These are phyloP conservation scores for Phytophthora lateralis DNA, from an alignment of 352 stramenopile genomes.

Conservation along the genomic window DNA sequence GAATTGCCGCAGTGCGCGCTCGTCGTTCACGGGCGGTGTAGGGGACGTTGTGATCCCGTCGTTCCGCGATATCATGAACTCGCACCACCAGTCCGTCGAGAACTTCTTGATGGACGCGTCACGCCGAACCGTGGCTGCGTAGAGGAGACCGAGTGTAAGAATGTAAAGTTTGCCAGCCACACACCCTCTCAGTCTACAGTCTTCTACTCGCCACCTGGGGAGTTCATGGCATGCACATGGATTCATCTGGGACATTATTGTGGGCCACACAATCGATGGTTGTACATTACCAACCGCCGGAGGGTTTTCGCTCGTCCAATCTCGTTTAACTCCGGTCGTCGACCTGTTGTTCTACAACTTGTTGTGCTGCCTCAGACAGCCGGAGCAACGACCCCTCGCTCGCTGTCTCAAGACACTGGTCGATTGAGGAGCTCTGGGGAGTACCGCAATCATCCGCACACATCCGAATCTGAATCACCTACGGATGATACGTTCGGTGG, in stretches of 20 bases:
- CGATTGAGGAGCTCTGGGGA: neutral
- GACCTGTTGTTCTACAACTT: neutral
- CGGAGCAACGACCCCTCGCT: neutral
- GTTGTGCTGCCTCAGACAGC: neutral
- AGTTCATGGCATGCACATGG: no score
- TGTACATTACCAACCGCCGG: no score
- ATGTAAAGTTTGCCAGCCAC: slow-evolving; percentile 1
- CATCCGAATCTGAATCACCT: slow-evolving; percentile 25
- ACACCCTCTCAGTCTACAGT: neutral
- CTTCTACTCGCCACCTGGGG: no score
- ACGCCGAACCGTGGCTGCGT: neutral
- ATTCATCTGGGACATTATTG: no score
- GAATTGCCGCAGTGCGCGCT: neutral
- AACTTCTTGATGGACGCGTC: slow-evolving; percentile 32
- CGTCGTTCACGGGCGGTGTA: slow-evolving; percentile 15
- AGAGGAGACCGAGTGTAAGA: neutral
- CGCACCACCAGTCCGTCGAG: slow-evolving; percentile 29
- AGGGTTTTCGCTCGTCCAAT: neutral
- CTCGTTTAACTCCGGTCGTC: neutral
- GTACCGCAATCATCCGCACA: slow-evolving; percentile 22
- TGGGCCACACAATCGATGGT: no score
- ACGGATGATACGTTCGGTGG: slow-evolving; percentile 15
- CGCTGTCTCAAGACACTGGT: no score
- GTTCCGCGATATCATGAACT: slow-evolving; percentile 29
- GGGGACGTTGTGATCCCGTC: slow-evolving; percentile 31